Base-by-base conservation (phyloP, 108 stramenopile species). In the Aurantiochytrium sp. region DNA sequence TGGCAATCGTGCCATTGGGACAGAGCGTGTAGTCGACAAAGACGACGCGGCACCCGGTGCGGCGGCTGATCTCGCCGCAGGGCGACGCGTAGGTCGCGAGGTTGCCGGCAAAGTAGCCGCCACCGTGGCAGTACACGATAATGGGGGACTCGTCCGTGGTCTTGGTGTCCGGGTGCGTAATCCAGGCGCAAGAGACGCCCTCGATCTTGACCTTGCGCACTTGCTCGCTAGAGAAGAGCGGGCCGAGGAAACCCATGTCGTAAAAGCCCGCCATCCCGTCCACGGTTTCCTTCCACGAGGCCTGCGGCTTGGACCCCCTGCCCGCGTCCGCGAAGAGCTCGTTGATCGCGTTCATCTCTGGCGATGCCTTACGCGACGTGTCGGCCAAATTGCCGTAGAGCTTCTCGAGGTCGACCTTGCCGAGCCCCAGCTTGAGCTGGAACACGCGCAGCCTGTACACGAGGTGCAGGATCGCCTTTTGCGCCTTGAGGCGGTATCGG, bases 91-190 rank as follows among this genome's bases (percentile, higher is more conserved):
- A 81, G 15, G 73, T 1, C 10, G 12, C 2, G 45, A 81, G 45
- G 19, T 6, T 81, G 21, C 73, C 73, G 45, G 42, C 36, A 24
- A 48, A 30, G 45, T 48, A 81, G 73, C 73, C 39, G 39, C 73
- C 73, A 48, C 73, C 73, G 45, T 81, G 73, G 73, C 45, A 48
- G 73, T 81, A 81, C 17, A 81, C 12, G 45, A 81, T 37, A 6
- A 81, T 24, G 17, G 10, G 10, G 30, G 21, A 22, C 15, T 81
- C 27, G 73, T 24, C 24, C n/a, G 73, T 48, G 45, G 6, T 42
- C 36, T 65, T 34, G 2, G 34, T 27, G 24, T 65, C 34, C 32
- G 59, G 59, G 59, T 65, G 59, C 27, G 59, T 65, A 19, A 65
- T 27, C 59, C 59, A 65, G 15, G 27, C 27, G 59, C 59, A 65